Conservation (phyloP, 2,329 filamentous ascomycete species). For the Basipetospora chlamydospora region DNA sequence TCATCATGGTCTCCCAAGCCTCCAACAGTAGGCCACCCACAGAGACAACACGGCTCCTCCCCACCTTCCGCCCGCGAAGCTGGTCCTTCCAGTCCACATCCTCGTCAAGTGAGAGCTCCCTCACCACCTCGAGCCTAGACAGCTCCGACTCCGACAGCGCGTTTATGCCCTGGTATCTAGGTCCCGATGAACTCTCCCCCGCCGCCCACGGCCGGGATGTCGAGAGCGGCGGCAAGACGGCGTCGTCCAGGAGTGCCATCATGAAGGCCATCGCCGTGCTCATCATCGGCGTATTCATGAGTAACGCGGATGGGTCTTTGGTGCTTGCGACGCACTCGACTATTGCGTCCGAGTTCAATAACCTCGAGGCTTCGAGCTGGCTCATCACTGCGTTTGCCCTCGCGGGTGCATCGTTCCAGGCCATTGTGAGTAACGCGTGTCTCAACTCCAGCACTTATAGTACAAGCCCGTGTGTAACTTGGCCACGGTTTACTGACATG, state of each 20-base stretch:
- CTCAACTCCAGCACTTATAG: neutral
- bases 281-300: constrained; percentile 39
- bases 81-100: constrained; percentile 1
- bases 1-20: too few species aligned
- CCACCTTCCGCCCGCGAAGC: neutral
- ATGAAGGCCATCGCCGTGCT: constrained; percentile 11
- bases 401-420: constrained; percentile 17
- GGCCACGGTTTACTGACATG: neutral
- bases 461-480: too few species aligned
- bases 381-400: constrained; percentile 18
- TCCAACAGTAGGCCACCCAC: too few species aligned
- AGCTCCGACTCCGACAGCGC: constrained; percentile 1
- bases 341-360: constrained; percentile 46
- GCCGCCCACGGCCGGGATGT: neutral
- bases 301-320: constrained; percentile 48
- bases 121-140: constrained; percentile 3
- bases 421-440: constrained; percentile 7
- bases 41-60: neutral
- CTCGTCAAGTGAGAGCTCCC: constrained; percentile 5
- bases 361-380: constrained; percentile 36
- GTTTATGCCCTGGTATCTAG: constrained; percentile 2
- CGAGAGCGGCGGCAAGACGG: constrained; percentile 4
- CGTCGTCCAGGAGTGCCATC: constrained; percentile 7
- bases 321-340: constrained; percentile 51
- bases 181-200: neutral